Conservation (phyloP, 495 filamentous ascomycete genomes). For the Staphylotrichum longicolle region DNA sequence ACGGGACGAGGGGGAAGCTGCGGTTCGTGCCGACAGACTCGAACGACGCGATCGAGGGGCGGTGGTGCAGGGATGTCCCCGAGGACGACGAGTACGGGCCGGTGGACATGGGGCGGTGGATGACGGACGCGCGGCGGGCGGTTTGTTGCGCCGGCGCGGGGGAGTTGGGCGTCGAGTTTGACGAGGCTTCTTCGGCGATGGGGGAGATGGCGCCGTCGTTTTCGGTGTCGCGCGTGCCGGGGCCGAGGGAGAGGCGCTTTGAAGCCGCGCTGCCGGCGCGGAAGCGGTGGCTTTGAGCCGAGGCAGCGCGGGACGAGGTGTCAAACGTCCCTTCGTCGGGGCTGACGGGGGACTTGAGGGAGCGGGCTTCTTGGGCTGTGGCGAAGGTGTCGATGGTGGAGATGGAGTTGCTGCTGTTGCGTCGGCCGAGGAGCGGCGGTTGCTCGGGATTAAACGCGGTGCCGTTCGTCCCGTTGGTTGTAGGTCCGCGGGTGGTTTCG, state of each 20-base stretch:
- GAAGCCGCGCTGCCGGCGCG: constrained; percentile 30
- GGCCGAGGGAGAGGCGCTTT: constrained; percentile 32
- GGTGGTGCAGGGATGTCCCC: constrained; percentile 34
- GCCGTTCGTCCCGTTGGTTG: constrained; percentile 11
- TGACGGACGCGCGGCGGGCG: constrained; percentile 25
- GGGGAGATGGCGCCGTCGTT: constrained; percentile 38
- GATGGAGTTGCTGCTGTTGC: constrained; percentile 64
- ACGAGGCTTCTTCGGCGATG: constrained; percentile 30
- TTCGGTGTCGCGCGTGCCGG: constrained; percentile 13
- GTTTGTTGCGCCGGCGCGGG: constrained; percentile 17
- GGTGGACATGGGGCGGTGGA: constrained; percentile 41
- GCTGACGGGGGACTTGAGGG: constrained; percentile 30
- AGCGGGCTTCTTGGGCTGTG: constrained; percentile 69
- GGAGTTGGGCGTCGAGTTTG: constrained; percentile 2
- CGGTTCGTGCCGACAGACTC: constrained; percentile 50
- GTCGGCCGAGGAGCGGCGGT: constrained; percentile 30
- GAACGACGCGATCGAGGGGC: constrained; percentile 51
- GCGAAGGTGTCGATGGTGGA: constrained; percentile 81
- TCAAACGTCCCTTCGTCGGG: constrained; percentile 19
- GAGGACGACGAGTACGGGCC: not conserved
- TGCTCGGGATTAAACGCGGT: constrained; percentile 5
- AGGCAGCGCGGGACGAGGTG: constrained; percentile 25
- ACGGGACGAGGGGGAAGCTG: constrained; percentile 53
- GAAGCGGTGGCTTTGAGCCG: constrained; percentile 29
- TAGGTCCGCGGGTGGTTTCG: constrained; percentile 67